These are phyloP conservation scores for Hypoxylon intermedium DNA, from an alignment of 495 filamentous ascomycete genomes.

Conservation along the genomic window DNA sequence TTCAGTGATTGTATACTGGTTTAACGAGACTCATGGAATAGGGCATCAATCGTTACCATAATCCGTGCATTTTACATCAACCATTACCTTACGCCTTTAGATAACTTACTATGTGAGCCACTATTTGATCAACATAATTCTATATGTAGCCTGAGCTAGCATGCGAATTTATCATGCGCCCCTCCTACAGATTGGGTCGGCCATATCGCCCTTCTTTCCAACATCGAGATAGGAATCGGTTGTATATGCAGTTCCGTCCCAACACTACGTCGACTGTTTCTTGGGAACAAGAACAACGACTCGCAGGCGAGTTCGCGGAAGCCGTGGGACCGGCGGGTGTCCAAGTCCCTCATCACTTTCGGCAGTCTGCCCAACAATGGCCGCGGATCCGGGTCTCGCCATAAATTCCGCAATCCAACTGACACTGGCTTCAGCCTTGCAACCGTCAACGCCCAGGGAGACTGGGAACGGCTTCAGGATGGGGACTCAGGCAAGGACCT, in stretches of 20 bases:
- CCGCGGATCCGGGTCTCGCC: background rate
- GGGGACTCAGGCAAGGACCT: constrained; percentile 32
- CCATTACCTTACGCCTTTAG: background rate
- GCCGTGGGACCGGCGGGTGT: background rate
- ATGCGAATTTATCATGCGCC: background rate
- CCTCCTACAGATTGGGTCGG: background rate
- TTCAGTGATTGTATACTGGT: background rate
- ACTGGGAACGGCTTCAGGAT: constrained; percentile 9
- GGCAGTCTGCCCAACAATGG: background rate
- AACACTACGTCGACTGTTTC: background rate
- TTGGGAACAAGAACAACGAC: background rate
- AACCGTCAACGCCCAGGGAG: constrained; percentile 1
- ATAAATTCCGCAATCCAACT: background rate
- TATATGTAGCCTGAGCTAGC: background rate
- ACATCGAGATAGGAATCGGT: constrained; percentile 8
- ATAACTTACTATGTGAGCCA: constrained; percentile 6
- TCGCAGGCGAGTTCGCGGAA: background rate
- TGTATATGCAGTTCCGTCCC: background rate
- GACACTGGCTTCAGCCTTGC: constrained; percentile 1
- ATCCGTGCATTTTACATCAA: constrained; percentile 1
- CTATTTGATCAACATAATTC: background rate
- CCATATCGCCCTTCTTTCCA: constrained; percentile 5
- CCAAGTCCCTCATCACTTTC: constrained; percentile 6
- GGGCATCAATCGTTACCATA: constrained; percentile 7
- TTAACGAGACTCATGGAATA: background rate